Percentiles rank a stretch among this genome's conserved stretches.
phyloP scores from a whole-genome alignment of 106 monocot species.

The Iris macrosiphon region DNA sequence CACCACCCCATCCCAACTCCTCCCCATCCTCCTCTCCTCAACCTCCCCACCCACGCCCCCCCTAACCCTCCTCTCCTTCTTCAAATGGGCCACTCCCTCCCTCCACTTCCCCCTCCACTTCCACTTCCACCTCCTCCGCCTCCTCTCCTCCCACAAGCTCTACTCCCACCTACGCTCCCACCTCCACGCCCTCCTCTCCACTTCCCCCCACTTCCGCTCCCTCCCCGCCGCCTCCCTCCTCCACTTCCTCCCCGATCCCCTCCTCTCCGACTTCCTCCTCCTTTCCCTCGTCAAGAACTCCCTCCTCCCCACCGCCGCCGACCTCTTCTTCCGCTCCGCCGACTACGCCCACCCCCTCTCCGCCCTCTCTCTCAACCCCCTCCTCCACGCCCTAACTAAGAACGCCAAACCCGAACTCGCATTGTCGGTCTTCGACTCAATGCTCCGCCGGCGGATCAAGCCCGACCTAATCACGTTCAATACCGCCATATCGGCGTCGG shows the following conservation, averaged over 20 bases:
- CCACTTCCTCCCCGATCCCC: constrained; percentile 20
- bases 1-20: constrained; percentile 12
- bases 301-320: constrained; percentile 19
- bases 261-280: constrained; percentile 72
- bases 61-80: constrained; percentile 10
- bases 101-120: constrained; percentile 20
- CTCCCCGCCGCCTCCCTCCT: constrained; percentile 18
- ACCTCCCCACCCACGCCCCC: not conserved
- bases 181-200: constrained; percentile 37
- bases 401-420: constrained; percentile 11
- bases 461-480: constrained; percentile 80
- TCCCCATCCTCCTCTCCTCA: constrained; percentile 10
- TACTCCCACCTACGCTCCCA: constrained; percentile 33
- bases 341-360: constrained; percentile 54
- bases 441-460: constrained; percentile 29
- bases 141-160: constrained; percentile 30
- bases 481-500: constrained; percentile 47
- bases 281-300: constrained; percentile 38
- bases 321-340: constrained; percentile 45
- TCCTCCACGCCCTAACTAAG: constrained; percentile 42
- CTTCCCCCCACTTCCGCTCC: constrained; percentile 15
- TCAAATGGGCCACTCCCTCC: constrained; percentile 21
- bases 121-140: constrained; percentile 34
- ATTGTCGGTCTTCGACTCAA: constrained; percentile 37
- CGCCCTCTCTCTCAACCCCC: constrained; percentile 43